Base-by-base conservation (phyloP, 1,284 basidiomycete genomes). In the Microbotryomycetes sp. region DNA sequence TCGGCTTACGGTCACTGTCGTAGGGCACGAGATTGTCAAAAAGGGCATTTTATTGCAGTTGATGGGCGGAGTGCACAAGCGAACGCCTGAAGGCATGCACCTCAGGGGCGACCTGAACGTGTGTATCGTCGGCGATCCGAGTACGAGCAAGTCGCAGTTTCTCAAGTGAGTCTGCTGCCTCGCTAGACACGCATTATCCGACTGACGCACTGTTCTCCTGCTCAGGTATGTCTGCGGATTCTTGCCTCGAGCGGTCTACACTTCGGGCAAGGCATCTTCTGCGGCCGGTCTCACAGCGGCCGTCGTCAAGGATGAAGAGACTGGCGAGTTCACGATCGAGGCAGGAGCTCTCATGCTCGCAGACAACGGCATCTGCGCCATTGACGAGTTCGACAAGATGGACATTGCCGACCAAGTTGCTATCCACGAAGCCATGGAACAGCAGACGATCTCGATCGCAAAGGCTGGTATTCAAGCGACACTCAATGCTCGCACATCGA, bases 351-450 rank as follows among this genome's bases (percentile, higher is more conserved):
- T 99, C 67, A 98, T 99, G 96, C 83, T 99, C 3, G 96, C 96
- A 6, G 96, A 99, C 79, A 98, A 98, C 70, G 96, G 96, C 23
- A 97, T 98, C 75, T 99, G 96, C 73, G 93, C 94, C 16, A 98
- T 99, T 72, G 96, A 98, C 79, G 96, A 98, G 76, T 98, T 99
- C 75, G 94, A 99, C 83, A 99, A 99, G 79, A 99, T 98, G 96
- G 94, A 98, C 76, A 84, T 97, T 52, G 86, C 90, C 2, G 96
- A 98, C 76, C 96, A 98, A 76, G 92, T 98, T 48, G 96, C 96
- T 35, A 98, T 99, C 70, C 96, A 99, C 81, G 94, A 98, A 81
- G 93, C 96, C 2, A 98, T 98, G 94, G 94, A 98, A 84, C 94
- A 98, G 78, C 94, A 98, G 79, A 98, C 94, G 1, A 97, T 98